Conservation (phyloP, 2,329 filamentous ascomycete species). For the Alternaria incomplexa region DNA sequence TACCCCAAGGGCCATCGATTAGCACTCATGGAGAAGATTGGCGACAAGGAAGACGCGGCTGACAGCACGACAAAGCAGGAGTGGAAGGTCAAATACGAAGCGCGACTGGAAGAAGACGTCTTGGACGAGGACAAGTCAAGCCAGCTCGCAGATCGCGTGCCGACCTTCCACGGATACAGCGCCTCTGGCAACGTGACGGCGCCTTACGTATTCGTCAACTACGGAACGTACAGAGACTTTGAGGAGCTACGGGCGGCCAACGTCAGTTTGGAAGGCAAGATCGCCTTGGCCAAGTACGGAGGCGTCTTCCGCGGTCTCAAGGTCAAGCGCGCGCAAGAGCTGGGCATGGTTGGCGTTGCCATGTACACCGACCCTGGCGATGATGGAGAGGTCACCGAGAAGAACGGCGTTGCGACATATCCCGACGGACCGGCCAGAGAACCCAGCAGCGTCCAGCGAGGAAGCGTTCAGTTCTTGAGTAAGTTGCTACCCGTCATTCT, state of each 20-base stretch:
- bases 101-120: conserved; percentile 82
- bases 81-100: conserved; percentile 76
- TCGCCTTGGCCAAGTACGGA: conserved; percentile 86
- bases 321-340: conserved; percentile 87
- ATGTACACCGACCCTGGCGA: conserved; percentile 90
- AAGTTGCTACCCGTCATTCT: conserved; percentile 16
- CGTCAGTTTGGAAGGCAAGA: conserved; percentile 79
- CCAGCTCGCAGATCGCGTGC: conserved; percentile 72
- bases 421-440: conserved; percentile 86
- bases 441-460: conserved; percentile 87
- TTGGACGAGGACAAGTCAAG: conserved; percentile 83
- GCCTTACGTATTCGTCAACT: conserved; percentile 87
- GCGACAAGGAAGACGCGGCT: conserved; percentile 61
- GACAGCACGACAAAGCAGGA: conserved; percentile 34
- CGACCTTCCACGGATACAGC: conserved; percentile 94
- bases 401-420: conserved; percentile 79
- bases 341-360: conserved; percentile 85
- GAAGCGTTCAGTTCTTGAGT: conserved; percentile 72
- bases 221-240: conserved; percentile 84
- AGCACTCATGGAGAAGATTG: conserved; percentile 50
- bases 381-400: conserved; percentile 80
- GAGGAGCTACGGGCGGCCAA: conserved; percentile 79
- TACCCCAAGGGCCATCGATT: conserved; percentile 57
- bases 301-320: conserved; percentile 88
- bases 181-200: conserved; percentile 91